These are phyloP conservation scores for Chlorella sp. DNA, from an alignment of 139 green algal genomes.

Conservation along the genomic window DNA sequence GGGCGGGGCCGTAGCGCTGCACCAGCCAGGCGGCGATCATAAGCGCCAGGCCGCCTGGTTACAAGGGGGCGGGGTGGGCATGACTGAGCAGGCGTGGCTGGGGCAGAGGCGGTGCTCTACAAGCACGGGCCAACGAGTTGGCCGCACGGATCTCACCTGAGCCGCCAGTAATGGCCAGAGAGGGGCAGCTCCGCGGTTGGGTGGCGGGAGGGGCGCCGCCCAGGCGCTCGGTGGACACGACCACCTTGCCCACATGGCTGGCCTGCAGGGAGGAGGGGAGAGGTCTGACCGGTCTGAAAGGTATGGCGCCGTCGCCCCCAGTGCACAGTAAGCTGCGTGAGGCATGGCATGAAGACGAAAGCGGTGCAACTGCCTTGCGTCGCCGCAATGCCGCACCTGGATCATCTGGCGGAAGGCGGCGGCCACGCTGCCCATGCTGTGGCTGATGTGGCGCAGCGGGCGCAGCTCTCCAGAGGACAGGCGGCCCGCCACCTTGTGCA, in stretches of 20 bases:
- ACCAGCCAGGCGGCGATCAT: slow-evolving; percentile 44
- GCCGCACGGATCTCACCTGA: slow-evolving; percentile 24
- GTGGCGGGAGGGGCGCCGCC: not conserved
- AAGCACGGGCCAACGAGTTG: no score
- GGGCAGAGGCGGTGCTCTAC: slow-evolving; percentile 61
- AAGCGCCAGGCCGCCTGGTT: slow-evolving; percentile 36
- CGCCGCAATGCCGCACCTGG: slow-evolving; percentile 50
- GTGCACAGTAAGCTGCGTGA: no score
- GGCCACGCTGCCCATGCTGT: slow-evolving; percentile 58
- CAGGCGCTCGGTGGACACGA: slow-evolving; percentile 47
- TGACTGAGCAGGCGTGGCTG: no score
- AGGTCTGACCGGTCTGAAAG: no score
- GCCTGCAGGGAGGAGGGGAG: not conserved
- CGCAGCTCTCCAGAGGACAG: slow-evolving; percentile 55
- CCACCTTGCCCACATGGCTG: slow-evolving; percentile 88
- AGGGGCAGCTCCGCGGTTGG: not conserved
- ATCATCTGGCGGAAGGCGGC: slow-evolving; percentile 86
- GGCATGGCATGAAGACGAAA: no score
- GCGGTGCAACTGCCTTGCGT: no score
- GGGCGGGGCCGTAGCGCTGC: not conserved
- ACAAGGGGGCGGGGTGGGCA: no score
- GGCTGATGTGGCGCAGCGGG: slow-evolving; percentile 60
- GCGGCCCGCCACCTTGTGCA: slow-evolving; percentile 41
- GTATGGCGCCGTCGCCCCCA: no score
- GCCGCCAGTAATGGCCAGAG: slow-evolving; percentile 54